phyloP scores from a whole-genome alignment of 2,329 filamentous ascomycete species.

The Colletotrichum brevisporum region DNA sequence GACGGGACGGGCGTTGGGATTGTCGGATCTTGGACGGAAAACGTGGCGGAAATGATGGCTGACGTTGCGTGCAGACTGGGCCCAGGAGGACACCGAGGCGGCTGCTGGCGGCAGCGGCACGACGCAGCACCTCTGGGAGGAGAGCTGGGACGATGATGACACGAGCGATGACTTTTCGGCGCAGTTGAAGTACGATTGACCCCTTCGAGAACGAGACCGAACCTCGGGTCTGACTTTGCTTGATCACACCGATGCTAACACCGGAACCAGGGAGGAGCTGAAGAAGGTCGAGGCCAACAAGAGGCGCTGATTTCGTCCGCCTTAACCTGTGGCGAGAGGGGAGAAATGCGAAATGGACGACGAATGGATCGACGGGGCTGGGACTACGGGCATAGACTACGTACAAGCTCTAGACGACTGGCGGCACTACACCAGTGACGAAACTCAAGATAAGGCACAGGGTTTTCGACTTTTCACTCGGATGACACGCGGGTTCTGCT shows the following conservation, averaged over 20 bases:
- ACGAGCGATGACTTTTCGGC: slow-evolving; percentile 96
- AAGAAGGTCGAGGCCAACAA: slow-evolving; percentile 91
- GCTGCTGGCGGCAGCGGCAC: slow-evolving; percentile 78
- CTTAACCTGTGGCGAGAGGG: neutral
- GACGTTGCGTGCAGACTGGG: slow-evolving; percentile 78
- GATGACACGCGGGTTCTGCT: neutral
- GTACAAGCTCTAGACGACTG: slow-evolving; percentile 30
- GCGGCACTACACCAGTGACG: slow-evolving; percentile 30
- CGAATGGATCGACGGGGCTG: slow-evolving; percentile 16
- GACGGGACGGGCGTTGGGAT: too few species aligned
- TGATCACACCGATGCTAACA: slow-evolving; percentile 1
- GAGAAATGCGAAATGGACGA: slow-evolving; percentile 13
- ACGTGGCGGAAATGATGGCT: neutral
- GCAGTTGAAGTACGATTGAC: slow-evolving; percentile 83
- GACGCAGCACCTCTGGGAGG: slow-evolving; percentile 91
- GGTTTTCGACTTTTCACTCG: slow-evolving; percentile 3
- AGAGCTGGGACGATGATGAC: slow-evolving; percentile 99
- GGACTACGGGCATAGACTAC: slow-evolving; percentile 31
- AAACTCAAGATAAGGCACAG: slow-evolving; percentile 21
- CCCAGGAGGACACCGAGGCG: slow-evolving; percentile 86
- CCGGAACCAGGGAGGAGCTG: slow-evolving; percentile 80
- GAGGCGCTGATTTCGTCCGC: slow-evolving; percentile 63
- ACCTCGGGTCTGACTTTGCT: slow-evolving; percentile 39
- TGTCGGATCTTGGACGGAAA: neutral
- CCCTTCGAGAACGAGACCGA: slow-evolving; percentile 38